These are phyloP conservation scores for Labyrinthula sp. DNA, from an alignment of 352 stramenopile species.

Conservation along the genomic window DNA sequence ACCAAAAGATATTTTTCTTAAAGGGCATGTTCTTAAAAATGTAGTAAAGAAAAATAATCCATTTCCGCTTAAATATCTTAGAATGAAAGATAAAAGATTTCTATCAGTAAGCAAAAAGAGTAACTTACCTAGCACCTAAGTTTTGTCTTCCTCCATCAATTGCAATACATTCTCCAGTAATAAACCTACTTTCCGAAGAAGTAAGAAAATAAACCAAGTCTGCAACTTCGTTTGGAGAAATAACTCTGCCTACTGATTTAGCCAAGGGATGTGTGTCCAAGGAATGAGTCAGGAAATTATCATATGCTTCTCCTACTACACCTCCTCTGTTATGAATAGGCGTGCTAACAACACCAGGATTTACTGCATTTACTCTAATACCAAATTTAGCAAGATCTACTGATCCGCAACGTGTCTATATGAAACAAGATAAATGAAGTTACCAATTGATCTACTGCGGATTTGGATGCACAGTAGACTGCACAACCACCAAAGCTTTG, in stretches of 20 bases:
- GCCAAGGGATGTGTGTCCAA: constrained; percentile 39
- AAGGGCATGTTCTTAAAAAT: too few species aligned
- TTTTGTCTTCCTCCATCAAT: constrained; percentile 22
- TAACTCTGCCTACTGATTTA: constrained; percentile 36
- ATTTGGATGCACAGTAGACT: constrained; percentile 41
- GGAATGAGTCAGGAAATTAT: constrained; percentile 37
- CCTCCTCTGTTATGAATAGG: constrained; percentile 39
- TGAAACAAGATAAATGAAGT: too few species aligned
- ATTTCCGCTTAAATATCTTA: too few species aligned
- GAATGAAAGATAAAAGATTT: too few species aligned
- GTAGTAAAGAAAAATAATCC: too few species aligned
- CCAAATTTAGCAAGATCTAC: constrained; percentile 39
- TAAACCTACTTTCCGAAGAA: constrained; percentile 34
- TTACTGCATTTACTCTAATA: constrained; percentile 40
- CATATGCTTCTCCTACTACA: constrained; percentile 37
- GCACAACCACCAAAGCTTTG: constrained; percentile 38
- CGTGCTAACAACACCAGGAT: constrained; percentile 40
- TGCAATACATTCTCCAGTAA: constrained; percentile 18
- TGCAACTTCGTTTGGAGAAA: constrained; percentile 36
- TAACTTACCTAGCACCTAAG: constrained; percentile 25
- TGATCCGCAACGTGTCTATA: constrained; percentile 38
- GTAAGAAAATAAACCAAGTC: constrained; percentile 31
- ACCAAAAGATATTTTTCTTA: too few species aligned
- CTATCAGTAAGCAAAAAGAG: too few species aligned
- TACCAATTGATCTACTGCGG: constrained; percentile 38